Evolutionary conservation across 345 rosid genomes (phyloP).

Genomic region (Eucalyptus fibrosa): DNA sequence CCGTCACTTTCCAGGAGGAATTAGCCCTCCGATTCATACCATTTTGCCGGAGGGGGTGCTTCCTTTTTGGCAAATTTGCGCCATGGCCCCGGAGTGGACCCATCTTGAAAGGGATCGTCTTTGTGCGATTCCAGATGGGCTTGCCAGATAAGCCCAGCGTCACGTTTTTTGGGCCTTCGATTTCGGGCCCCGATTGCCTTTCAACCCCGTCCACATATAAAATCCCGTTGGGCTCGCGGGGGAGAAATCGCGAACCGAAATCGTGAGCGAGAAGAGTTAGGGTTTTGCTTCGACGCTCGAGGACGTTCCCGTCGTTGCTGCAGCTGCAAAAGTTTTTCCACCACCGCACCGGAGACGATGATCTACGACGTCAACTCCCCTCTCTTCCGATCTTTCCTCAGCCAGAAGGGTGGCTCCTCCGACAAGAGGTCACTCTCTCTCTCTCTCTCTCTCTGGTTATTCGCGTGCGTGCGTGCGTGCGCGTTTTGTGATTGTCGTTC

Average conservation of each 20-base stretch:
- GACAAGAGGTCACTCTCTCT: slow-evolving; percentile 55
- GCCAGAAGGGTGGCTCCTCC: slow-evolving; percentile 87
- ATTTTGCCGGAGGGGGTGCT: background rate
- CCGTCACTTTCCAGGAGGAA: background rate
- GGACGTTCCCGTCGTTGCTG: background rate
- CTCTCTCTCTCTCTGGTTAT: background rate
- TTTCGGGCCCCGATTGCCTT: background rate
- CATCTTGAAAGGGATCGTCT: background rate
- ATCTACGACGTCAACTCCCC: slow-evolving; percentile 95
- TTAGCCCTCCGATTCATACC: background rate
- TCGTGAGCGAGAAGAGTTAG: background rate
- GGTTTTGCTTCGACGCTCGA: background rate
- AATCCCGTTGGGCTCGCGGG: background rate
- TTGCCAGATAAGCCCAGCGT: background rate
- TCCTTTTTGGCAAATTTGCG: background rate
- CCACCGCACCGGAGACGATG: slow-evolving; percentile 15
- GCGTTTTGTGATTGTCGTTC: background rate
- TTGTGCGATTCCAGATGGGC: background rate
- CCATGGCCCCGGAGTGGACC: background rate
- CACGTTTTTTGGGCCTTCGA: background rate
- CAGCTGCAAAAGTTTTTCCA: background rate
- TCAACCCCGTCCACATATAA: background rate
- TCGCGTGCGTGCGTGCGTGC: background rate
- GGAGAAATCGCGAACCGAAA: background rate
- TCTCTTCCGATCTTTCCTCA: slow-evolving; percentile 87